Evolutionary conservation across 2,329 filamentous ascomycete species (phyloP), one percentile per base, ranked within the genome.

Genomic region (Calonectria leucothoes): DNA sequence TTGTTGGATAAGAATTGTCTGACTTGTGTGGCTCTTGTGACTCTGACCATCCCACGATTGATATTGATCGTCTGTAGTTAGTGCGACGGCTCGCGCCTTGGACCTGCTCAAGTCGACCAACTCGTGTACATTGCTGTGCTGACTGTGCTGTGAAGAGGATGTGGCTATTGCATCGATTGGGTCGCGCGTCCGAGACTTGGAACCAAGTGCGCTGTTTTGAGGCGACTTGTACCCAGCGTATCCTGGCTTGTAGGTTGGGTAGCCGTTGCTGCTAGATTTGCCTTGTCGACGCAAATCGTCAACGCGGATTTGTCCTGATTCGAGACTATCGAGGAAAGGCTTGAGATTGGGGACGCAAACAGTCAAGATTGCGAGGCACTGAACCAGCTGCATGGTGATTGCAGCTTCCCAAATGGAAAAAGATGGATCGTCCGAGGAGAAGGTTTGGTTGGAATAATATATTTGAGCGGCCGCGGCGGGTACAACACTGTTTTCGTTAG

Each of bases 331-430:
- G 29, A 82, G 77, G 57, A 82, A 82, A 0, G 79, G 81, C 35
- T 82, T 82, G 37, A 82, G 80, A 63, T 81, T 81, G 37, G 81
- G 81, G 7, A 81, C 57, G 61, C 81, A 82, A 8, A 77, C 77
- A 8, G 79, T 79, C 15, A 82, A 68, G 33, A 82, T 80, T 31
- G 77, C 70, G 1, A 82, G 78, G 45, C 81, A 82, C 49, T 81
- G 79, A 7, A 82, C 79, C 20, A 82, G 71, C n/a, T 80, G 77
- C 10, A 80, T 75, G 11, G 76, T 45, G 20, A 82, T 73, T 20
- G 75, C 55, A 4, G 79, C 74, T 35, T 78, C 68, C 80, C 80
- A 82, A 27, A 79, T 69, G 23, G 74, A 70, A 51, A 82, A 82
- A 3, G 77, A 71, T 29, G 70, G 66, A 63, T 82, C 78, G 51